These are phyloP conservation scores for Kondoa malvinella DNA, from an alignment of 768 basidiomycete species.

Conservation along the genomic window DNA sequence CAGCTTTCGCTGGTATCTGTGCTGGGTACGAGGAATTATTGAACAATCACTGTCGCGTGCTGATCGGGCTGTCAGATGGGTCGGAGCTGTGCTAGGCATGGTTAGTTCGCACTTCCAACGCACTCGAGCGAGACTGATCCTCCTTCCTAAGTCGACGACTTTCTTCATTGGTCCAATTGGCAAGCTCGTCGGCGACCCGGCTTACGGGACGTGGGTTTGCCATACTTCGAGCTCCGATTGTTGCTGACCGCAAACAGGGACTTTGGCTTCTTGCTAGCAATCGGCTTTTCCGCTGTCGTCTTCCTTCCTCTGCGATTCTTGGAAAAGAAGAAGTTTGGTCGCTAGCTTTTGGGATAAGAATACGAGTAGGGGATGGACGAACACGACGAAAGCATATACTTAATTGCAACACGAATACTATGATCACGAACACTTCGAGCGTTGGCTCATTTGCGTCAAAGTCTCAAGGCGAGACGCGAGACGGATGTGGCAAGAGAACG, in stretches of 20 bases:
- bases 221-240: no score
- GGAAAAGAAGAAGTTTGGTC: conserved; percentile 18
- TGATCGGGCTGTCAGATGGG: conserved; percentile 6
- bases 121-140: no score
- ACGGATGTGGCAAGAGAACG: no score
- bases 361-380: no score
- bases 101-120: no score
- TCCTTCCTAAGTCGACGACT: conserved; percentile 24
- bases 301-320: conserved; percentile 19
- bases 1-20: conserved; percentile 32
- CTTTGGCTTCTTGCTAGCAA: conserved; percentile 33
- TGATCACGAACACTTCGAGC: no score
- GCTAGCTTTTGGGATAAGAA: no score
- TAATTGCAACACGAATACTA: no score
- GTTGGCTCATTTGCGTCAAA: no score
- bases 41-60: neutral
- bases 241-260: no score
- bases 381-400: no score
- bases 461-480: no score
- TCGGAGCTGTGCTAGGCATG: conserved; percentile 35
- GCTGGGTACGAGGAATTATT: conserved; percentile 28
- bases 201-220: conserved; percentile 9
- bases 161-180: conserved; percentile 20
- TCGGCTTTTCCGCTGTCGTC: conserved; percentile 17
- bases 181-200: conserved; percentile 21